phyloP scores from a whole-genome alignment of 2,329 filamentous ascomycete species.

The Aureobasidium sp. region DNA sequence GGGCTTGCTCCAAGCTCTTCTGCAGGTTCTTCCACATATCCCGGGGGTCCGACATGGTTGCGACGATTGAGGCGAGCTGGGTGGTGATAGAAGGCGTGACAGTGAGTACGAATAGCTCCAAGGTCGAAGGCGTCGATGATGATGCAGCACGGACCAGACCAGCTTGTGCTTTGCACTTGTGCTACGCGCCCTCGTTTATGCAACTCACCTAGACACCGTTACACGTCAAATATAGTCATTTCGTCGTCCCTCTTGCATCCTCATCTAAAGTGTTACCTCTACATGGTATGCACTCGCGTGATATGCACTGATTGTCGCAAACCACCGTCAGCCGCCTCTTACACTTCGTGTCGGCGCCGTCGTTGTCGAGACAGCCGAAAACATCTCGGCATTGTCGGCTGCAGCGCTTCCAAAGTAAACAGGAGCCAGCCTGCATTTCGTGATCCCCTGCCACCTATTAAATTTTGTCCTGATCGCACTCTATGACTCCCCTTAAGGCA shows the following conservation, averaged over 20 bases:
- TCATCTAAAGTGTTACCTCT: not conserved
- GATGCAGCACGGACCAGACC: not conserved
- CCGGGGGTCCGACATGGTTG: slow-evolving; percentile 47
- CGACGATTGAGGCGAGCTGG: slow-evolving; percentile 10
- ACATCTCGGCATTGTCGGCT: not conserved
- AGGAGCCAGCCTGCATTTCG: not conserved
- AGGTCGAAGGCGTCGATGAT: slow-evolving; percentile 11
- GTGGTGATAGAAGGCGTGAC: not conserved
- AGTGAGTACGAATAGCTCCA: not conserved
- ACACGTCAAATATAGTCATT: not conserved
- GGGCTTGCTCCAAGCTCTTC: slow-evolving; percentile 46
- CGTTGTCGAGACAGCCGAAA: slow-evolving; percentile 9
- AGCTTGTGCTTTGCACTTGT: not conserved
- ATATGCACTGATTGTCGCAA: not conserved
- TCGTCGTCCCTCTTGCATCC: not conserved
- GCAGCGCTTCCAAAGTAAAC: slow-evolving; percentile 1
- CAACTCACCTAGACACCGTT: not conserved
- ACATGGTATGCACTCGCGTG: not conserved
- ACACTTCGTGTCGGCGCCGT: not conserved
- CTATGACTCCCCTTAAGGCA: not conserved
- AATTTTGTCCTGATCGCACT: not conserved
- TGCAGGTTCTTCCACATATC: slow-evolving; percentile 62
- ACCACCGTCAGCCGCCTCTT: not conserved
- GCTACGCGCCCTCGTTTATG: not conserved
- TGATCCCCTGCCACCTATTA: not conserved